These are phyloP conservation scores for Coelastrella sp. DNA, from an alignment of 139 green algal species.

Conservation along the genomic window DNA sequence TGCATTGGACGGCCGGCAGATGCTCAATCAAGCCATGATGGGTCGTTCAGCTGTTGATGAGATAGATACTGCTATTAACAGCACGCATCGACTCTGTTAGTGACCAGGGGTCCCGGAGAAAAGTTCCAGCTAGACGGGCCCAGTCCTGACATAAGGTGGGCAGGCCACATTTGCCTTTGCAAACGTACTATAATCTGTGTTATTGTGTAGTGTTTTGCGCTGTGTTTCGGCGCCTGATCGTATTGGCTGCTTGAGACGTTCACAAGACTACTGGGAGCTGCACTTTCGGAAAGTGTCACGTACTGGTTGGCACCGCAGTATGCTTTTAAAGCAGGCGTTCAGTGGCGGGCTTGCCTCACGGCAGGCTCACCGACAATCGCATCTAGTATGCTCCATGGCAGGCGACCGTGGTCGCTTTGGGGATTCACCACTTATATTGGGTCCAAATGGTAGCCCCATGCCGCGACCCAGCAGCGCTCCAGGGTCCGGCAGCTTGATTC, in stretches of 20 bases:
- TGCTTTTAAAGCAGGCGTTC: background rate
- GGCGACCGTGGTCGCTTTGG: slow-evolving; percentile 15
- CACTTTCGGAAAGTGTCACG: background rate
- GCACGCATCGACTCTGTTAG: no score
- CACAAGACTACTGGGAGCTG: background rate
- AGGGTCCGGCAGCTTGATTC: slow-evolving; percentile 17
- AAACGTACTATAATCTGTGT: background rate
- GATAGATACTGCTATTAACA: no score
- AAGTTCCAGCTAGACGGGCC: no score
- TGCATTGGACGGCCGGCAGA: no score
- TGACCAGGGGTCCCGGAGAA: no score
- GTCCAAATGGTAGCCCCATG: background rate
- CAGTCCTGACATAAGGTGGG: background rate
- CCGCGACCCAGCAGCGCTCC: background rate
- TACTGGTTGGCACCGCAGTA: background rate
- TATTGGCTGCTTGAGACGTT: no score
- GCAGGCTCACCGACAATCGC: background rate
- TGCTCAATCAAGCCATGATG: no score
- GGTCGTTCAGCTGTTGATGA: no score
- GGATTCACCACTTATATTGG: slow-evolving; percentile 18
- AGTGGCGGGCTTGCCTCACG: background rate
- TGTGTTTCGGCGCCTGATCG: background rate
- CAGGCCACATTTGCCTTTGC: background rate
- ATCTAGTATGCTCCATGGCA: slow-evolving; percentile 12
- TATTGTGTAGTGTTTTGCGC: background rate